Conservation (phyloP, 106 monocot genomes). For the Dendrobium huoshanense region DNA sequence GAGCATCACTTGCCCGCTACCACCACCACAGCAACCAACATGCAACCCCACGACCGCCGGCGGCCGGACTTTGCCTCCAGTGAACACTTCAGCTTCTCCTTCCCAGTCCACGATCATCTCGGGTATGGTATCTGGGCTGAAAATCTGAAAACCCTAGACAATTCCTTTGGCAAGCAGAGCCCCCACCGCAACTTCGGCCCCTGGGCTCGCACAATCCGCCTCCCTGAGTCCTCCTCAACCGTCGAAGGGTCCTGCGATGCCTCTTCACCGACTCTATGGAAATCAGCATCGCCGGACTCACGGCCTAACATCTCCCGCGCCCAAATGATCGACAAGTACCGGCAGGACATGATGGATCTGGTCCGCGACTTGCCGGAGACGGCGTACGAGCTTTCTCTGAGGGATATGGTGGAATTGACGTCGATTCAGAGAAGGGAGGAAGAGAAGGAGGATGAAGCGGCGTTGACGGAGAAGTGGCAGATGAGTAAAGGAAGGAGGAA, state of each 20-base stretch:
- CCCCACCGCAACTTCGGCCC: conserved; percentile 15
- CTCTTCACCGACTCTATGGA: conserved; percentile 34
- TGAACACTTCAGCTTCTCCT: not conserved
- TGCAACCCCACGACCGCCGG: not conserved
- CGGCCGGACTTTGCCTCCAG: not conserved
- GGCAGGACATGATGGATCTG: conserved; percentile 49
- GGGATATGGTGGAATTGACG: conserved; percentile 31
- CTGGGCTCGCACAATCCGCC: conserved; percentile 15
- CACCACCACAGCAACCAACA: not conserved
- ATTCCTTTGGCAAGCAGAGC: conserved; percentile 14
- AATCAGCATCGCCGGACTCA: not conserved
- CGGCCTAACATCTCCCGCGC: conserved; percentile 9
- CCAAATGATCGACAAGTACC: conserved; percentile 27
- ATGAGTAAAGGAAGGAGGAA: not conserved
- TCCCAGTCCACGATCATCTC: not conserved
- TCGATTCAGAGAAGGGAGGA: not conserved
- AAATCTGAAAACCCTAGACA: not conserved
- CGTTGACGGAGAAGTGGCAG: conserved; percentile 4
- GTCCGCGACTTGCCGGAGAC: conserved; percentile 31
- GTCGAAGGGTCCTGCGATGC: conserved; percentile 1
- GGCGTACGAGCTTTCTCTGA: conserved; percentile 40
- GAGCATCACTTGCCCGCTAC: not conserved
- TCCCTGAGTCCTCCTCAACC: not conserved
- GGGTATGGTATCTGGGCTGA: conserved; percentile 4
- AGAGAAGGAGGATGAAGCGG: not conserved